Evolutionary conservation across 139 green algal genomes (phyloP), one percentile per base, ranked within the genome.

Genomic region (Trebouxia sp.): DNA sequence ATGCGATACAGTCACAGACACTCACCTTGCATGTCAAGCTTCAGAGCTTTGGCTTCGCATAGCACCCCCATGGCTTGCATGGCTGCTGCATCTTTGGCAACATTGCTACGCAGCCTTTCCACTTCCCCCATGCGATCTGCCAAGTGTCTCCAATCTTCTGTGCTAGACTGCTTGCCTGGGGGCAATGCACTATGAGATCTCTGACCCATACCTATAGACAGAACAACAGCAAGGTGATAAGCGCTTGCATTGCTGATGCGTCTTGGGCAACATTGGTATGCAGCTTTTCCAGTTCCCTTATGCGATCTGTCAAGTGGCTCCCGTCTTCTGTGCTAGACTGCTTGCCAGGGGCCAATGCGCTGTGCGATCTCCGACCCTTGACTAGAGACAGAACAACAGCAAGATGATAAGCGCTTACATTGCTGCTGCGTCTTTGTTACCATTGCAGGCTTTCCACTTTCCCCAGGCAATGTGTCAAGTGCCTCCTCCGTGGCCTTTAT

Each of bases 31-130:
- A 69, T 39, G 58, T 69, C 58, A 6, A 69, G 58, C 58, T 69
- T 69, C 9, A 69, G 58, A 22, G 58, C 58, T 22, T 69, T 69
- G 28, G 58, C 58, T 10, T 69, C 58, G 14, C 39, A 28, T 24
- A 69, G 58, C 30, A 69, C 58, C 12, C 58, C 58, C 58, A 69
- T 69, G 5, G 58, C 58, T 69, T 43, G 6, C 58, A 69, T 69
- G 12, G 58, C 58, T 24, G 58, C 58, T 41, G 58, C 58, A n/a
- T 69, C 58, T 30, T 39, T 69, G 58, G 58, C 58, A 22, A 69
- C 58, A 69, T 26, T 42, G 30, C 58, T 69, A 11, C 41, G 58
- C 58, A 69, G 58, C 2, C 58, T 43, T 0, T 69, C 58, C 12
- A 69, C 12, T 1, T 69, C 58, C 6, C 58, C 58, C 58, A 69